phyloP scores from a whole-genome alignment of 768 basidiomycete species.

The Hemileccinum rubropunctum region DNA sequence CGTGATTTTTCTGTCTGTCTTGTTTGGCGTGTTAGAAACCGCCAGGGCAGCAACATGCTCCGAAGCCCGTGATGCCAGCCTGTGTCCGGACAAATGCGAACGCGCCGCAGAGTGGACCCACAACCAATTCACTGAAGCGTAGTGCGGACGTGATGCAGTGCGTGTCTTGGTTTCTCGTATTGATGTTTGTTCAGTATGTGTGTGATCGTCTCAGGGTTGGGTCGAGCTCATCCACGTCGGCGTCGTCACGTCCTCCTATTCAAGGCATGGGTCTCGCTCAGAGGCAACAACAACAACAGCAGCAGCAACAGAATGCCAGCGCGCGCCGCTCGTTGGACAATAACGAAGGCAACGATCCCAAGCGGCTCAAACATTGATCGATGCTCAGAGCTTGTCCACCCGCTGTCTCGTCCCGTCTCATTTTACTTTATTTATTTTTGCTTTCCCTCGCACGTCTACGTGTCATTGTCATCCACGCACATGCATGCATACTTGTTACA shows the following conservation, averaged over 20 bases:
- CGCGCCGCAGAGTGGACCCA: slow-evolving; percentile 2
- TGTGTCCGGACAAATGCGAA: slow-evolving; percentile 9
- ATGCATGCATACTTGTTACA: too few species aligned
- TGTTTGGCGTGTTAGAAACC: slow-evolving; percentile 11
- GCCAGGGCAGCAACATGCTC: not conserved
- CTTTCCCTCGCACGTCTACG: not conserved
- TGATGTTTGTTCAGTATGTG: not conserved
- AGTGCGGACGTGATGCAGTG: slow-evolving; percentile 34
- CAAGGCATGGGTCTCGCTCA: slow-evolving; percentile 42
- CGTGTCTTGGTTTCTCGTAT: slow-evolving; percentile 6
- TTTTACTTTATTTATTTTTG: too few species aligned
- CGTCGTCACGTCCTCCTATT: slow-evolving; percentile 17
- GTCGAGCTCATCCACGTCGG: slow-evolving; percentile 12
- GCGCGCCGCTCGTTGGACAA: slow-evolving; percentile 29
- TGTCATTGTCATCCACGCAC: too few species aligned
- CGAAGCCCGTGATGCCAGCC: slow-evolving; percentile 3
- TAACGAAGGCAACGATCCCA: slow-evolving; percentile 26
- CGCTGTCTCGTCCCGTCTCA: too few species aligned
- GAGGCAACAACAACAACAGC: slow-evolving; percentile 23
- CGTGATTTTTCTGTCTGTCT: not conserved
- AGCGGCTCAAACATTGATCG: slow-evolving; percentile 40
- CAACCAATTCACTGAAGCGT: slow-evolving; percentile 29
- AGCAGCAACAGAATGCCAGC: slow-evolving; percentile 19
- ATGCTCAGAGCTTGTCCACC: not conserved
- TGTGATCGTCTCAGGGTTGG: slow-evolving; percentile 10